Evolutionary conservation across 2,329 filamentous ascomycete species (phyloP), one percentile per base, ranked within the genome.

Genomic region (Trichoderma gracile): DNA sequence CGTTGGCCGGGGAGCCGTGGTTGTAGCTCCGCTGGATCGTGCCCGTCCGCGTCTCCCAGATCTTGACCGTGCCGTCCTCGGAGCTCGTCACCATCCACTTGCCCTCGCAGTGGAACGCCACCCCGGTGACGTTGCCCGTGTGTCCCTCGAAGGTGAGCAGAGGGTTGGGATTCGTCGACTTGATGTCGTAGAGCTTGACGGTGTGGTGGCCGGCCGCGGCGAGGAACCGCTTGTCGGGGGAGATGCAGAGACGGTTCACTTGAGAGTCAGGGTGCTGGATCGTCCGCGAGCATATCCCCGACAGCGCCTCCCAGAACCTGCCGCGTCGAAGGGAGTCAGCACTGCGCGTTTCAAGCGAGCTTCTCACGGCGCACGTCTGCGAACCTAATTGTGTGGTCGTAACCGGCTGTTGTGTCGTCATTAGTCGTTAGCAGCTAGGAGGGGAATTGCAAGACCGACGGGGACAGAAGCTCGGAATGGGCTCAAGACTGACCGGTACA

Each of bases 61-160:
- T 96, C 82, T 96, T 96, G 73, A 97, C 93, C 0, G 92, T 96
- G 71, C 93, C 92, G 74, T 99, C 95, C 78, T 99, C 95, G 53
- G 92, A 96, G 77, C 91, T 96, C 10, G 95, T 99, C 19, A 98
- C 95, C 91, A 99, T 97, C 95, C 95, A 99, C 80, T 99, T 99
- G 12, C 94, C 93, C 78, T 99, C 95, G 76, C 94, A 98, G 77
- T 99, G 95, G 76, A 99, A 99, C 12, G 93, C 93, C 53, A 99
- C 91, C 49, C 95, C 95, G 0, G 95, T 99, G 74, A 99, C 89
- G 73, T 99, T 99, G 69, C 89, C 92, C 14, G 92, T 95, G 79
- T 99, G 95, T 47, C 95, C 95, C 75, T 98, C 94, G 73, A 99
- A 98, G 21, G 90, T 93, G 73, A 98, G 86, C 25, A 98, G 84